phyloP scores from a whole-genome alignment of 106 monocot species.

The Narthecium ossifragum region DNA sequence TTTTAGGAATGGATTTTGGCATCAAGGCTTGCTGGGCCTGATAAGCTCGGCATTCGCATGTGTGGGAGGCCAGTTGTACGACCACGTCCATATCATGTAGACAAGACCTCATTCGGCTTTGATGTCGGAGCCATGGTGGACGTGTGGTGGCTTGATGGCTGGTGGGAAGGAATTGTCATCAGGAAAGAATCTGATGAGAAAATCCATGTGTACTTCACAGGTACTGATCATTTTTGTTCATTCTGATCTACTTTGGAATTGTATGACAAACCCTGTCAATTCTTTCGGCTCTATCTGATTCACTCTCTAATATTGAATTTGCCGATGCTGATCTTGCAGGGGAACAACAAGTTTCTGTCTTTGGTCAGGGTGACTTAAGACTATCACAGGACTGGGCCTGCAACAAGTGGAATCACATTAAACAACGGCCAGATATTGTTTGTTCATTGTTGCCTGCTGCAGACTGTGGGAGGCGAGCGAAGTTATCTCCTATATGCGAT shows the following conservation, averaged over 20 bases:
- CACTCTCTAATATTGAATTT: neutral
- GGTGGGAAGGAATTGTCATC: slow-evolving; percentile 96
- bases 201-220: slow-evolving; percentile 76
- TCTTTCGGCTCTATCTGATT: neutral
- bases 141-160: slow-evolving; percentile 93
- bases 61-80: slow-evolving; percentile 56
- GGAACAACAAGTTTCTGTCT: slow-evolving; percentile 25
- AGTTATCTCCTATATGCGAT: neutral
- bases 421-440: slow-evolving; percentile 29
- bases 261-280: no score
- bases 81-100: slow-evolving; percentile 27
- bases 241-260: no score
- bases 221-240: slow-evolving; percentile 19
- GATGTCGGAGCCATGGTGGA: slow-evolving; percentile 65
- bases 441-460: slow-evolving; percentile 10
- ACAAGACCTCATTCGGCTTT: slow-evolving; percentile 4
- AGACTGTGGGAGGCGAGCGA: neutral
- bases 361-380: slow-evolving; percentile 36
- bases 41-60: slow-evolving; percentile 49
- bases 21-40: slow-evolving; percentile 38
- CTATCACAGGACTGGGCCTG: slow-evolving; percentile 43
- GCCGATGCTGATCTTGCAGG: slow-evolving; percentile 21
- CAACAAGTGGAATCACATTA: slow-evolving; percentile 34
- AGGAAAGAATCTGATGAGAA: slow-evolving; percentile 21
- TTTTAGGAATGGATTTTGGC: slow-evolving; percentile 71